These are phyloP conservation scores for Abeoforma whisleri DNA, from an alignment of 78 protist genomes.

Conservation along the genomic window DNA sequence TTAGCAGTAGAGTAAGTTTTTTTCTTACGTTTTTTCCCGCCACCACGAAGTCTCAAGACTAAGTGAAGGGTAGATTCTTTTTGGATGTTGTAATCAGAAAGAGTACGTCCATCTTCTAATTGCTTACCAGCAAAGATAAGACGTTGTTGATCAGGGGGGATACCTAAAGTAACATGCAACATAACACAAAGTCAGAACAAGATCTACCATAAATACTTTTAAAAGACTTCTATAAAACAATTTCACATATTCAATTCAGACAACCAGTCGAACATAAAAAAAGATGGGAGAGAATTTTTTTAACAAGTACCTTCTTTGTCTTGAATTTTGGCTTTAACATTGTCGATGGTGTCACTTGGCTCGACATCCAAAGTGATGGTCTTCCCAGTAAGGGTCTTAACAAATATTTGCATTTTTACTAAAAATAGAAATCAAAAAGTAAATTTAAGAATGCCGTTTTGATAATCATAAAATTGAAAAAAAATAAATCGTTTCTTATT, in stretches of 20 bases:
- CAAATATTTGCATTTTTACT: slow-evolving; percentile 34
- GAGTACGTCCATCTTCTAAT: slow-evolving; percentile 91
- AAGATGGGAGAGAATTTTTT: background rate
- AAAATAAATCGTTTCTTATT: background rate
- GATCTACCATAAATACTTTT: background rate
- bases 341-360: slow-evolving; percentile 79
- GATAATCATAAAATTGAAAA: no score
- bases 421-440: background rate
- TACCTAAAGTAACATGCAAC: slow-evolving; percentile 57
- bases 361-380: slow-evolving; percentile 81
- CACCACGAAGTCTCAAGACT: slow-evolving; percentile 78
- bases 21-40: slow-evolving; percentile 52
- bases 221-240: background rate
- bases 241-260: background rate
- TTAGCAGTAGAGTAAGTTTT: background rate
- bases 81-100: slow-evolving; percentile 79
- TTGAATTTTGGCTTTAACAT: slow-evolving; percentile 78
- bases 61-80: slow-evolving; percentile 65
- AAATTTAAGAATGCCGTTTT: background rate
- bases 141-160: slow-evolving; percentile 97
- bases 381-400: slow-evolving; percentile 62
- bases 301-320: slow-evolving; percentile 82
- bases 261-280: background rate
- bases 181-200: background rate
- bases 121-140: slow-evolving; percentile 97